Evolutionary conservation across 2,329 filamentous ascomycete genomes (phyloP).

Genomic region (Cercospora nicotianae): DNA sequence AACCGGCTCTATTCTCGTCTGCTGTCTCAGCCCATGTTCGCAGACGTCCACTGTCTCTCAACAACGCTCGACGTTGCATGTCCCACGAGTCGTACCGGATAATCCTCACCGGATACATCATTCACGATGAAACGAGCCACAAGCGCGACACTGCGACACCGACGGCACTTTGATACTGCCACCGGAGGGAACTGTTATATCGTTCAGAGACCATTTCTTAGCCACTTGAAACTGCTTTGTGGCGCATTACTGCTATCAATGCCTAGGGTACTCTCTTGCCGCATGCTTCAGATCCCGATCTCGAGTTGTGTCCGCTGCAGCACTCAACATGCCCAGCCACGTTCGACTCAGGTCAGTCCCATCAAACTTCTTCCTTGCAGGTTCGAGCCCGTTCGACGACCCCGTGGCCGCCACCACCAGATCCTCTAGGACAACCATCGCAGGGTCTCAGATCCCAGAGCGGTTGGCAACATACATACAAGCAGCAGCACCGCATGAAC

Average conservation of each 20-base stretch:
- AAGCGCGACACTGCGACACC: background rate
- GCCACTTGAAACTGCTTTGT: background rate
- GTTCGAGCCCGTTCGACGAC: background rate
- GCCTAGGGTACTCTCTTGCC: constrained; percentile 1
- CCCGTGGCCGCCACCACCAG: background rate
- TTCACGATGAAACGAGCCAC: background rate
- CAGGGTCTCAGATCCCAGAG: background rate
- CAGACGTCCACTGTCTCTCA: background rate
- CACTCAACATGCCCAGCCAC: background rate
- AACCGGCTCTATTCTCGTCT: background rate
- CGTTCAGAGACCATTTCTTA: background rate
- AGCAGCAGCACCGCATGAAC: background rate
- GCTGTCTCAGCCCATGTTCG: background rate
- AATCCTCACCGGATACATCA: background rate
- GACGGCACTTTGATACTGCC: background rate
- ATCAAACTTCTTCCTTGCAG: background rate
- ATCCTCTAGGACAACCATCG: background rate
- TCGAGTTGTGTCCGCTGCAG: background rate
- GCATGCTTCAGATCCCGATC: constrained; percentile 7
- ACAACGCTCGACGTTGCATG: background rate
- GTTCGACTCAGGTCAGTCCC: background rate
- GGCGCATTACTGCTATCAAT: background rate
- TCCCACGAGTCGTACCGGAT: background rate
- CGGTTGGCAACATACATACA: background rate
- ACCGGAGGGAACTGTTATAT: background rate